Evolutionary conservation across 768 basidiomycete species (phyloP).

Genomic region (Pleurotus giganteus): DNA sequence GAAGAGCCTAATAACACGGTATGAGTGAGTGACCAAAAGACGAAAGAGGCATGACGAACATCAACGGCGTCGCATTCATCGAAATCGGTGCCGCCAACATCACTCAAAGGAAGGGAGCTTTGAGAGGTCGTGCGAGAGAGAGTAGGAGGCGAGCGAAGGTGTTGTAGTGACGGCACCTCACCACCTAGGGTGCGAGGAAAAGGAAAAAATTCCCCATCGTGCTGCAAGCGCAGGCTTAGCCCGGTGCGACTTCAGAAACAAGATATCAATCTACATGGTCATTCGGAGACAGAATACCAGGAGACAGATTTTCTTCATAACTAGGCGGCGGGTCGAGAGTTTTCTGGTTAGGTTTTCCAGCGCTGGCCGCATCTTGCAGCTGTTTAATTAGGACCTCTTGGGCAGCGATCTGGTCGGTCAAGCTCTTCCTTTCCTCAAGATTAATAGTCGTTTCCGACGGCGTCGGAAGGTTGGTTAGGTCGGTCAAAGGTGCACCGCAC

Average conservation of each 20-base stretch:
- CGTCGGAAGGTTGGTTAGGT: conserved; percentile 15
- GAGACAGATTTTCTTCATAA: conserved; percentile 28
- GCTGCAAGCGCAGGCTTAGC: neutral
- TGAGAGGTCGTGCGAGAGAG: conserved; percentile 1
- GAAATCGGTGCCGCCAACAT: neutral
- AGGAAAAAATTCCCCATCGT: conserved; percentile 3
- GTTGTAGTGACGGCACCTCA: conserved; percentile 7
- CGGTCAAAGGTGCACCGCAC: neutral
- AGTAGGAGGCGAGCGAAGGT: conserved; percentile 11
- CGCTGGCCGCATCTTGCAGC: conserved; percentile 33
- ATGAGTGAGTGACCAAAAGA: neutral
- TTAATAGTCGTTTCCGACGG: conserved; percentile 16
- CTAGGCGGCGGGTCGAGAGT: conserved; percentile 34
- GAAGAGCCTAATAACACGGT: conserved; percentile 10
- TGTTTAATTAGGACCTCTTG: conserved; percentile 38
- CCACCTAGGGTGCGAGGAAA: neutral
- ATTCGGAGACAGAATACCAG: neutral
- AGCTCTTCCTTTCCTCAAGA: conserved; percentile 20
- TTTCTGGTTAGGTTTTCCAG: conserved; percentile 25
- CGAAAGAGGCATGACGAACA: neutral
- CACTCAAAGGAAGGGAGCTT: conserved; percentile 2
- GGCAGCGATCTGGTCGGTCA: conserved; percentile 35
- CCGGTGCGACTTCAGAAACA: neutral
- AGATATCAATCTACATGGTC: neutral
- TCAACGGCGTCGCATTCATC: neutral